Conservation (phyloP, 106 monocot genomes). For the Dactylorhiza incarnata region DNA sequence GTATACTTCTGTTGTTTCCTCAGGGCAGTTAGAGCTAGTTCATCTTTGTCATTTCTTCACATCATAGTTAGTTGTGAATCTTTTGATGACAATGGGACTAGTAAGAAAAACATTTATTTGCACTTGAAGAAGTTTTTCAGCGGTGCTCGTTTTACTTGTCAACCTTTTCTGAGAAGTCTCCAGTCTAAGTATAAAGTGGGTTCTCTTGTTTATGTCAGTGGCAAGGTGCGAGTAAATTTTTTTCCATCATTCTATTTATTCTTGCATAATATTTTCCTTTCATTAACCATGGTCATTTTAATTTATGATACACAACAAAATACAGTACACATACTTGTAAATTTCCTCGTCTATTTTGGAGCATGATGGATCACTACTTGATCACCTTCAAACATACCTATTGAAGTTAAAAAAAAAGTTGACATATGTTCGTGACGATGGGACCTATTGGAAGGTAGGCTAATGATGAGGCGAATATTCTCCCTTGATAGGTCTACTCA, state of each 20-base stretch:
- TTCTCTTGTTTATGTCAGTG: conserved; percentile 68
- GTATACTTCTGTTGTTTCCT: conserved; percentile 4
- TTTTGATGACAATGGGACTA: conserved; percentile 8
- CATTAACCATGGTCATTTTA: background rate
- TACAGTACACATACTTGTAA: background rate
- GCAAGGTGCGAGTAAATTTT: conserved; percentile 50
- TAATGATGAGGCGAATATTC: no score
- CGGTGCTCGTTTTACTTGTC: conserved; percentile 69
- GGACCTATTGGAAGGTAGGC: no score
- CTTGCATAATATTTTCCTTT: background rate
- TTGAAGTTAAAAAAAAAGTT: no score
- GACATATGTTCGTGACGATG: no score
- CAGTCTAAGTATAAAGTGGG: conserved; percentile 78
- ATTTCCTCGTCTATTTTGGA: background rate
- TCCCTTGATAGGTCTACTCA: no score
- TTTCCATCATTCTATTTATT: background rate
- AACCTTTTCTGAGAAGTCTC: conserved; percentile 55
- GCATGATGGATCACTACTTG: no score
- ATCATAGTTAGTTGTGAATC: conserved; percentile 61
- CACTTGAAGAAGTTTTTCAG: conserved; percentile 86
- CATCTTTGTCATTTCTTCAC: conserved; percentile 63
- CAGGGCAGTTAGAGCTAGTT: conserved; percentile 65
- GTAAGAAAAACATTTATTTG: conserved; percentile 50
- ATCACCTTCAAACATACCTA: no score
- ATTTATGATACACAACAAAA: background rate